Conservation (phyloP, 768 basidiomycete species). For the Podaxis pistillaris region DNA sequence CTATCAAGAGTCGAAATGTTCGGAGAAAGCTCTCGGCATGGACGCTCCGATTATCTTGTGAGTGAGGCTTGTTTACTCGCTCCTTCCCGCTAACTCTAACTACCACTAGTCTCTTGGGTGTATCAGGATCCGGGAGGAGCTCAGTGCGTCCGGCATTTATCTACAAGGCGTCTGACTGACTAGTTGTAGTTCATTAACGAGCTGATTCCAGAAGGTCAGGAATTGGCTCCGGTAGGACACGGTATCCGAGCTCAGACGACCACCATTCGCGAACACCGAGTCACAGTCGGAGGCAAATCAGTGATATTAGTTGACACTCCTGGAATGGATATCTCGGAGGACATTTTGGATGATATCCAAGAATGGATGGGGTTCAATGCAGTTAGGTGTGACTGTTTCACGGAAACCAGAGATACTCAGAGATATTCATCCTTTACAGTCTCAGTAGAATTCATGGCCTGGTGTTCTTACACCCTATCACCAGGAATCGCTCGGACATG, state of each 20-base stretch:
- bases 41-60: neutral
- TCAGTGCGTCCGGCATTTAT: neutral
- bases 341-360: neutral
- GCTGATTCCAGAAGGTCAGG: neutral
- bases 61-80: neutral
- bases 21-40: neutral
- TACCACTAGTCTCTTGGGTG: neutral
- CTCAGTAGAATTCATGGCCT: neutral
- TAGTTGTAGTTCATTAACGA: neutral
- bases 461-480: neutral
- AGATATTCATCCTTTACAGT: neutral
- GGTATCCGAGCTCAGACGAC: neutral
- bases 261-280: neutral
- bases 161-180: neutral
- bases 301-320: neutral
- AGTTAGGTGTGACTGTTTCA: neutral
- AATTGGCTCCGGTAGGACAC: neutral
- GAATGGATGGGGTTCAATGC: neutral
- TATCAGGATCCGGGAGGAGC: neutral
- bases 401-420: neutral
- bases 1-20: neutral
- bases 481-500: neutral
- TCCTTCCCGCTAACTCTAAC: neutral
- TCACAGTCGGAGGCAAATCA: neutral
- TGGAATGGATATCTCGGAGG: neutral